These are phyloP conservation scores for Mycena filopes DNA, from an alignment of 768 basidiomycete genomes.

Conservation along the genomic window DNA sequence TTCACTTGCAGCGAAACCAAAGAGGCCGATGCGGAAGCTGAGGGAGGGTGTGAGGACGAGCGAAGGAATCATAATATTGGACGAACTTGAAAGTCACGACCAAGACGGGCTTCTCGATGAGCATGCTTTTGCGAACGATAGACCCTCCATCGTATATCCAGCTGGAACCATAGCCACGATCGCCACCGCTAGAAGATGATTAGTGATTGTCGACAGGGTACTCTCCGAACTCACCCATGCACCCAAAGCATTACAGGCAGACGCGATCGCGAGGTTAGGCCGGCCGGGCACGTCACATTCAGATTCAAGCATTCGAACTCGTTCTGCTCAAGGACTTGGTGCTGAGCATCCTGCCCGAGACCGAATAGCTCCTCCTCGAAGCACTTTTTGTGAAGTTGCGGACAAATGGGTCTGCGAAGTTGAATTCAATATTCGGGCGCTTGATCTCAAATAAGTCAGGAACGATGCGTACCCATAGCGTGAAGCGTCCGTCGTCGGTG, in stretches of 20 bases:
- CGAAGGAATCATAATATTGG: slow-evolving; percentile 1
- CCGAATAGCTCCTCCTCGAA: slow-evolving; percentile 74
- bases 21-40: slow-evolving; percentile 81
- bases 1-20: slow-evolving; percentile 79
- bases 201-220: slow-evolving; percentile 8
- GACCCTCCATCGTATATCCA: slow-evolving; percentile 84
- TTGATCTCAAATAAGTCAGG: slow-evolving; percentile 6
- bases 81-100: slow-evolving; percentile 82
- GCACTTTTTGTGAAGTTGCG: slow-evolving; percentile 62
- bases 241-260: slow-evolving; percentile 87
- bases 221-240: slow-evolving; percentile 70
- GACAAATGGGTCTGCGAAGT: slow-evolving; percentile 75
- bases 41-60: slow-evolving; percentile 16
- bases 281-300: slow-evolving; percentile 81
- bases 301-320: slow-evolving; percentile 86
- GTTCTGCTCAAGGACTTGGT: slow-evolving; percentile 67
- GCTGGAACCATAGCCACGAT: slow-evolving; percentile 77
- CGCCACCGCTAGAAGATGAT: slow-evolving; percentile 64
- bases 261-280: slow-evolving; percentile 59
- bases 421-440: slow-evolving; percentile 3
- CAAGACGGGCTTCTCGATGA: slow-evolving; percentile 71
- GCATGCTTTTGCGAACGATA: slow-evolving; percentile 75
- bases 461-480: slow-evolving; percentile 65
- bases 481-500: slow-evolving; percentile 68
- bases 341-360: slow-evolving; percentile 62